Percentiles rank a stretch among this genome's conserved stretches.
Evolutionary conservation across 805 yeast species (phyloP).

Genomic region (Sungouiella thailandica): DNA sequence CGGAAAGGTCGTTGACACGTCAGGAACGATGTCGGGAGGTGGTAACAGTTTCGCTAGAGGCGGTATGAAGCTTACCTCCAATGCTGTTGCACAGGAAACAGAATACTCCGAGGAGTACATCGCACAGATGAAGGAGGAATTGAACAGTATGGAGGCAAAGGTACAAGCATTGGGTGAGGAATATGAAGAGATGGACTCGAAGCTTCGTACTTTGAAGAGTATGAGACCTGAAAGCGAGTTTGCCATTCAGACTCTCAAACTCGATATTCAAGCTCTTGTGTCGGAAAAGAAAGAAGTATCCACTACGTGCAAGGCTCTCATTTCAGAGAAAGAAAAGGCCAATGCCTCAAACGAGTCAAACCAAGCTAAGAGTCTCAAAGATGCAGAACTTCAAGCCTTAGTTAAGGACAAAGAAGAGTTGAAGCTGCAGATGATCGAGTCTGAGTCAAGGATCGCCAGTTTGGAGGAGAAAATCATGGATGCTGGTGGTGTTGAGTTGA

Average conservation of each 20-base stretch:
- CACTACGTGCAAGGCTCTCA: constrained; percentile 37
- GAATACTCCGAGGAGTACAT: constrained; percentile 57
- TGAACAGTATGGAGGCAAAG: constrained; percentile 48
- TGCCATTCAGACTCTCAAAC: constrained; percentile 48
- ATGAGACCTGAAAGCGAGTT: constrained; percentile 66
- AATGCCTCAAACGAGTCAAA: constrained; percentile 17
- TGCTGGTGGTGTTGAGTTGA: constrained; percentile 83
- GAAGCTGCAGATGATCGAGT: constrained; percentile 48
- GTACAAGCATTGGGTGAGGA: constrained; percentile 47
- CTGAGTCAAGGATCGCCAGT: constrained; percentile 50
- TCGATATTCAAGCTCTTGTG: constrained; percentile 61
- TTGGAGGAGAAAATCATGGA: constrained; percentile 79
- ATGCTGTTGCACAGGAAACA: constrained; percentile 19
- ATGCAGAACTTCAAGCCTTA: constrained; percentile 17
- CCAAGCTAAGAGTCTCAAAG: constrained; percentile 1
- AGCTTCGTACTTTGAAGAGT: constrained; percentile 55
- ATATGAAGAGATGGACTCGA: constrained; percentile 53
- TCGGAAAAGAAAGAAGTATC: constrained; percentile 49
- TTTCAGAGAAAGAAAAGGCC: constrained; percentile 31
- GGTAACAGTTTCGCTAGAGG: constrained; percentile 70
- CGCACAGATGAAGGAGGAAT: constrained; percentile 46
- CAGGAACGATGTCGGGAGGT: constrained; percentile 98
- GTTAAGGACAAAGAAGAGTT: constrained; percentile 24
- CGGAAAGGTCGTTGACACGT: constrained; percentile 85
- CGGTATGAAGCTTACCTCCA: constrained; percentile 59